Evolutionary conservation across 768 basidiomycete genomes (phyloP).

Genomic region (Terana coerulea): DNA sequence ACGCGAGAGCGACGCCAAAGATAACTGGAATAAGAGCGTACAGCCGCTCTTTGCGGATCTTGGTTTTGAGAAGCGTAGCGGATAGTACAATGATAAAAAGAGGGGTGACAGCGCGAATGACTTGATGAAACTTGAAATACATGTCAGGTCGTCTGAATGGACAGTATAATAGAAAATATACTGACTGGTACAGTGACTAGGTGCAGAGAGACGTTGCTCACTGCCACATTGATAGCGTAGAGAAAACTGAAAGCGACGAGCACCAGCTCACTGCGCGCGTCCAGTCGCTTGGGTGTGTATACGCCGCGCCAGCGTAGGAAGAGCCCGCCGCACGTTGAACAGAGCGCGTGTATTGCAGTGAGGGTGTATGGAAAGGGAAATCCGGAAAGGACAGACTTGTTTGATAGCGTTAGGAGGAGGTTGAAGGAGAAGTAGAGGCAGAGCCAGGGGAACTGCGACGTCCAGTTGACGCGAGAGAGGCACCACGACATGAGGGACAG

Average conservation of each 20-base stretch:
- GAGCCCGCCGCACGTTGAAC: constrained; percentile 78
- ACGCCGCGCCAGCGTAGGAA: constrained; percentile 53
- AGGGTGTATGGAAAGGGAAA: constrained; percentile 97
- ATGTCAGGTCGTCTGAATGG: neutral
- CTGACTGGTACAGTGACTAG: constrained; percentile 87
- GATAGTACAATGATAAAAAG: constrained; percentile 87
- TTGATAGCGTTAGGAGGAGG: constrained; percentile 88
- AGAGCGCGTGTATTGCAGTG: constrained; percentile 88
- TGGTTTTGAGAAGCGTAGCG: constrained; percentile 57
- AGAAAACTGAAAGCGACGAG: constrained; percentile 82
- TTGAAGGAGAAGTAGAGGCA: constrained; percentile 86
- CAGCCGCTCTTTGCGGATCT: constrained; percentile 58
- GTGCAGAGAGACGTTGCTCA: constrained; percentile 87
- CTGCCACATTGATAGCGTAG: constrained; percentile 91
- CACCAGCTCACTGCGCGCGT: constrained; percentile 48
- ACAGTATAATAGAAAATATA: constrained; percentile 14
- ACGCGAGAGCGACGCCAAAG: constrained; percentile 90
- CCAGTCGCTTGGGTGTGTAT: constrained; percentile 56
- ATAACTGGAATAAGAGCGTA: constrained; percentile 81
- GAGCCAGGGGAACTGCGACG: constrained; percentile 56
- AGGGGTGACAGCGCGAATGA: constrained; percentile 89
- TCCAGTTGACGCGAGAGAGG: neutral
- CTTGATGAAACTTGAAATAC: constrained; percentile 83
- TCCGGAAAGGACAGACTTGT: constrained; percentile 86
- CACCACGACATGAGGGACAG: neutral